Evolutionary conservation across 805 yeast species (phyloP), one percentile per base, ranked within the genome.

Genomic region (Sugiyamaella qingdaonensis): DNA sequence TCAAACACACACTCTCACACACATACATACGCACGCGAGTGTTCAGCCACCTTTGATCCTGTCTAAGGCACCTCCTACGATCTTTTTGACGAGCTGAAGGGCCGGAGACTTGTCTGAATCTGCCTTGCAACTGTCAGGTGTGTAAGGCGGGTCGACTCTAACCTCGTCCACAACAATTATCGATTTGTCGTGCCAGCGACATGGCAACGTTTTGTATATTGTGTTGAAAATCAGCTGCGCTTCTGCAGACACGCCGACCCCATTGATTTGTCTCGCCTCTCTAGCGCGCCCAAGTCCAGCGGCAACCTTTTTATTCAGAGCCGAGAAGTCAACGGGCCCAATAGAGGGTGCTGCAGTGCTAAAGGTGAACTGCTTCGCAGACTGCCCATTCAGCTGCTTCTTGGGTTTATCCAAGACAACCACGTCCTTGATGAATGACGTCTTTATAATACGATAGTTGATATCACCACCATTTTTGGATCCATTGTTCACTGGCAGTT

Each of bases 341-440:
- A 74, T 71, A 39, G 62, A 59, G 16, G 74, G 65, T 24, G 58
- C 65, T 29, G 69, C 70, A 47, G 58, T 65, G 46, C 64, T 65
- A 50, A 69, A 69, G n/a, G 58, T 50, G 41, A 64, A 61, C 10
- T 29, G 36, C 32, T 16, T 41, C 10, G 42, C 46, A 21, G 11
- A 50, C 31, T 42, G 46, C 24, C 43, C 43, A 16, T 14, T 16
- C 27, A 36, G 21, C 50, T 59, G 61, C 32, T 64, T 52, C 42
- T 59, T 68, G 52, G 68, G 74, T 58, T 68, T 78, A 45, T 75
- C 79, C 48, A 72, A 60, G 10, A 76, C 77, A 21, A 73, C 72
- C 14, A 85, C 71, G 4, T 73, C 71, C 61, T 81, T 83, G 56
- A 86, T 76, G 63, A 80, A 84, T 1, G 80, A 65, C 8, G 81